These are phyloP conservation scores for Rauvolfia tetraphylla DNA, from an alignment of 257 asterid genomes.

Conservation along the genomic window DNA sequence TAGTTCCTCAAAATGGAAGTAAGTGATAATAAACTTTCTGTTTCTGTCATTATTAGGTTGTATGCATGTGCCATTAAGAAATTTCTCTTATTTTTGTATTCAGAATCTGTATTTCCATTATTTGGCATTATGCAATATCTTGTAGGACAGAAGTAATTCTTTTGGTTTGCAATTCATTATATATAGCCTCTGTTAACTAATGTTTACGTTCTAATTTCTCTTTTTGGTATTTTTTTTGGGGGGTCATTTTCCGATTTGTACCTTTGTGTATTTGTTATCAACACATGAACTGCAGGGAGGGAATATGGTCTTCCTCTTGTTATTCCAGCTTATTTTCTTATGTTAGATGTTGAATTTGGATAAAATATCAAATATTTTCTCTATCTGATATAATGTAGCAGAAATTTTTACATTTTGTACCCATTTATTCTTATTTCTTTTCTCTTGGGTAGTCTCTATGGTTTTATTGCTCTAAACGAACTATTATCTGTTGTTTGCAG, in stretches of 20 bases:
- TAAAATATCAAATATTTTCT: neutral
- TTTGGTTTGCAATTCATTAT: neutral
- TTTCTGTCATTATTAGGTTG: neutral
- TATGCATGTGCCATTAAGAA: neutral
- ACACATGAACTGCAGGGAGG: neutral
- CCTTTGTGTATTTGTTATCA: neutral
- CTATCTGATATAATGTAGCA: neutral
- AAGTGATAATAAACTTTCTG: conserved; percentile 34
- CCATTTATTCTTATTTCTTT: neutral
- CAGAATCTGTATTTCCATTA: neutral
- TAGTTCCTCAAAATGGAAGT: conserved; percentile 97
- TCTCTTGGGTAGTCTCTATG: neutral
- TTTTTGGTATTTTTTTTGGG: no score
- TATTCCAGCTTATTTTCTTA: neutral
- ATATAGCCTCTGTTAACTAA: neutral
- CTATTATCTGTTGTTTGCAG: conserved; percentile 34
- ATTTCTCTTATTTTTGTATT: neutral
- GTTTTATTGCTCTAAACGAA: neutral
- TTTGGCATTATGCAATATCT: neutral
- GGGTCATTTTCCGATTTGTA: neutral
- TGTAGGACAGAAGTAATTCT: neutral
- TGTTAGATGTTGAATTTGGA: neutral
- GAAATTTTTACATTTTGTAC: neutral
- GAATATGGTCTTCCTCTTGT: neutral
- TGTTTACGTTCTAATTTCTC: neutral